These are phyloP conservation scores for Basipetospora chlamydospora DNA, from an alignment of 2,329 filamentous ascomycete genomes.

Conservation along the genomic window DNA sequence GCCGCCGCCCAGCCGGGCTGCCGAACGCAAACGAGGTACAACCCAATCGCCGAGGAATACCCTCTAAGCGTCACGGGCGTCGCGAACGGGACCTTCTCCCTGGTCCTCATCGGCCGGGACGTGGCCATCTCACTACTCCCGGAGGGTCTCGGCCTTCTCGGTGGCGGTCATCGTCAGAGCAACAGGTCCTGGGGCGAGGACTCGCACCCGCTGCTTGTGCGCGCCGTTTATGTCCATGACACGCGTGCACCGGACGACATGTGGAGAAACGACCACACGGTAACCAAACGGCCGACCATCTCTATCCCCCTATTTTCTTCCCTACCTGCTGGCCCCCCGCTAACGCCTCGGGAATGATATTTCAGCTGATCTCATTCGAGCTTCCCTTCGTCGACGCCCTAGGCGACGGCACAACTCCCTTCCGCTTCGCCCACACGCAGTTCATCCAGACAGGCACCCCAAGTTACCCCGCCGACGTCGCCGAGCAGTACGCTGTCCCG, in stretches of 20 bases:
- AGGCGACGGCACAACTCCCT: not conserved
- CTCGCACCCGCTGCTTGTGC: not conserved
- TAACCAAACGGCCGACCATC: not conserved
- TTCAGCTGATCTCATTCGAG: slow-evolving; percentile 1
- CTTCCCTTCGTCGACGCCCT: slow-evolving; percentile 1
- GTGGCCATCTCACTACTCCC: not conserved
- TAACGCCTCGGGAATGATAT: not conserved
- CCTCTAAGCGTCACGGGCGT: not conserved
- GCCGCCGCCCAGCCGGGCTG: not conserved
- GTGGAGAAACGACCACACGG: not conserved
- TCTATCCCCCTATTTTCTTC: not conserved
- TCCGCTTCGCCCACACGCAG: not conserved
- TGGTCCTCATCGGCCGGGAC: not conserved
- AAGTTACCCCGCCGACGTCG: not conserved
- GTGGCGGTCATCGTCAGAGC: not conserved
- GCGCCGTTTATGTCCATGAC: not conserved
- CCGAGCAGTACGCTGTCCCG: not conserved
- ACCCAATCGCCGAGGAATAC: not conserved
- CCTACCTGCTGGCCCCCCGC: too few relatives aligned
- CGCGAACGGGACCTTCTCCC: not conserved
- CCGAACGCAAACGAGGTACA: not conserved
- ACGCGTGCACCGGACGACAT: not conserved
- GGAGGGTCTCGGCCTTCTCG: not conserved
- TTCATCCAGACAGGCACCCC: not conserved
- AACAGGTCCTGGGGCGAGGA: not conserved